Base-by-base conservation (phyloP, 495 filamentous ascomycete species). In the Penicillium turbatum region DNA sequence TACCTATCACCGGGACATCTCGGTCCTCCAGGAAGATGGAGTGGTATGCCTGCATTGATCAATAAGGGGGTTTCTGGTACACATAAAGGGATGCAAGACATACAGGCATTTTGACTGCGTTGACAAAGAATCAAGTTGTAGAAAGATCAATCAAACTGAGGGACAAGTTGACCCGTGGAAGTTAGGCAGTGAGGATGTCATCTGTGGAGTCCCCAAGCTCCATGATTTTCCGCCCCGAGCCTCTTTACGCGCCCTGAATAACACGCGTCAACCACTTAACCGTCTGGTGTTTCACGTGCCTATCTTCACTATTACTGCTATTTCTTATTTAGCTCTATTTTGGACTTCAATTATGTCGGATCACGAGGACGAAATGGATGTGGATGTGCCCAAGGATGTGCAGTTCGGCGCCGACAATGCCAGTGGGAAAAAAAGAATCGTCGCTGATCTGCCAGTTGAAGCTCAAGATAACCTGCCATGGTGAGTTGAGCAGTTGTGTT, bases 401-500 rank as follows among this genome's bases (percentile, higher is more conserved):
- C 64, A 82, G 30, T 77, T 86, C 73, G 70, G 70, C 62, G 64
- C 72, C 57, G 65, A 86, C 53, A 71, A 83, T 54, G 67, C 82
- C 71, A 85, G 83, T 44, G 77, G 81, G 29, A 97, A 97, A 56
- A 98, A 97, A 70, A 83, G 91, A 64, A 89, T 86, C 62, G 89
- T 86, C 53, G 92, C 92, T 8, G 95, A 99, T 66, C 75, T 99
- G 24, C 95, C 93, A 1, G 83, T 97, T 27, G 89, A 92, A 72
- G 92, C 92, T 51, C 88, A 92, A 68, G 93, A 99, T 72, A 92
- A 85, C 50, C 72, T 99, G 16, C 95, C 93, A 71, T 99, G 93
- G 93, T 95, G 62, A 58, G 62, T 36, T n/a, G 8, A 8, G 29
- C 11, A 13, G 15, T 0, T 38, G n/a, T 40, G 42, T 2, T 2